phyloP scores from a whole-genome alignment of 805 yeast species.

The Pichia membranifaciens region DNA sequence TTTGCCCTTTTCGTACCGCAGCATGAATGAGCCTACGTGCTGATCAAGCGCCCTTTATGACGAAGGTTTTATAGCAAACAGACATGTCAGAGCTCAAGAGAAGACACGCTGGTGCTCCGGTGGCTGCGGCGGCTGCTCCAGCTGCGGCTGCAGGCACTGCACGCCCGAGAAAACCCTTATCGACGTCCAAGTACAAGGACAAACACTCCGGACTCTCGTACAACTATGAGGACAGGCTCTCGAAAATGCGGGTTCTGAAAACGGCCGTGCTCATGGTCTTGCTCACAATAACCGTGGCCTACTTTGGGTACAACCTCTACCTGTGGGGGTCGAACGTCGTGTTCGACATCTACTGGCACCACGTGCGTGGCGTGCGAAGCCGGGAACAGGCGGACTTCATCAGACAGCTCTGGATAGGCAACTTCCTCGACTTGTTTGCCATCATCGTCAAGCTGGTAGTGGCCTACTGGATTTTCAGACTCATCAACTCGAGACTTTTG shows the following conservation, averaged over 20 bases:
- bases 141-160: neutral
- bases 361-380: conserved; percentile 3
- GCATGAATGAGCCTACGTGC: too few species aligned
- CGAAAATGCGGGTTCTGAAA: conserved; percentile 4
- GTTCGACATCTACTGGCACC: conserved; percentile 11
- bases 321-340: neutral
- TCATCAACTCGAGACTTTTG: conserved; percentile 20
- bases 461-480: conserved; percentile 17
- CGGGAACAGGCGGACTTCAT: neutral
- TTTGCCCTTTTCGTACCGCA: too few species aligned
- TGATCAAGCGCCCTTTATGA: too few species aligned
- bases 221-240: conserved; percentile 9
- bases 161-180: neutral
- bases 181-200: conserved; percentile 5
- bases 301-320: conserved; percentile 1
- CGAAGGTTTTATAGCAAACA: too few species aligned
- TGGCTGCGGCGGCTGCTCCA: too few species aligned
- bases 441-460: conserved; percentile 16
- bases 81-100: too few species aligned
- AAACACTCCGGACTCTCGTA: conserved; percentile 3
- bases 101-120: too few species aligned
- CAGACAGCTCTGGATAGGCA: neutral
- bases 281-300: neutral
- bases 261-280: conserved; percentile 7
- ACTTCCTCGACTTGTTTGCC: conserved; percentile 14